Base-by-base conservation (phyloP, 2,329 filamentous ascomycete genomes). In the Hypoxylon sp. region DNA sequence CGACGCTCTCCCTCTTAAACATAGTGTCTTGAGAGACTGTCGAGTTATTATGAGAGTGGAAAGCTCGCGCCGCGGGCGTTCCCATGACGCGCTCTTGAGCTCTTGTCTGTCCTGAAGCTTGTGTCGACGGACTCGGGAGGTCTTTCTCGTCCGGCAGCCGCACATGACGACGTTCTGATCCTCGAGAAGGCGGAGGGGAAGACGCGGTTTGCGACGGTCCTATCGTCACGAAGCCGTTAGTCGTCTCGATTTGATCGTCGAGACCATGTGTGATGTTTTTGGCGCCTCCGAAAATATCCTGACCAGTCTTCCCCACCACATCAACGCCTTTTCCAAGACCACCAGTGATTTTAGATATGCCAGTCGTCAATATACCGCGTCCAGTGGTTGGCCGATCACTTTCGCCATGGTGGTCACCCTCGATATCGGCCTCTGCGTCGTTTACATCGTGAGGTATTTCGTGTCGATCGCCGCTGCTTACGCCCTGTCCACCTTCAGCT, bases 391-490 rank as follows among this genome's bases (percentile, higher is more conserved):
- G 65, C 27, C 68, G 65, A 24, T 9, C 45, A 18, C 33, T 48
- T 10, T 60, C 46, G 21, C 20, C 48, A n/a, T 27, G 45, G 20
- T 40, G 17, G 2, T 60, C 58, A 2, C 49, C 48, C 31, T 63
- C 55, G 3, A 66, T 56, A 9, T 76, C 71, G 11, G 71, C 65
- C 43, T 70, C 67, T n/a, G 69, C 71, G 38, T 83, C 78, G 2
- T 75, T 74, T 8, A 86, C 68, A 4, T 76, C 78, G 26, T 87
- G 83, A 2, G 83, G 83, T 1, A 84, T 75, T 0, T 82, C 72
- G 15, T 83, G 75, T n/a, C 79, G 75, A 48, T 84, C 78, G 1
- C 82, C 84, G 27, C 80, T 78, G 41, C 79, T 81, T 20, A 80
- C 68, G 5, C 85, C 84, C 31, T 76, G 75, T 9, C 73, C 70